Evolutionary conservation across 78 protist species (phyloP).

Genomic region (Dictyostelium discoideum): DNA sequence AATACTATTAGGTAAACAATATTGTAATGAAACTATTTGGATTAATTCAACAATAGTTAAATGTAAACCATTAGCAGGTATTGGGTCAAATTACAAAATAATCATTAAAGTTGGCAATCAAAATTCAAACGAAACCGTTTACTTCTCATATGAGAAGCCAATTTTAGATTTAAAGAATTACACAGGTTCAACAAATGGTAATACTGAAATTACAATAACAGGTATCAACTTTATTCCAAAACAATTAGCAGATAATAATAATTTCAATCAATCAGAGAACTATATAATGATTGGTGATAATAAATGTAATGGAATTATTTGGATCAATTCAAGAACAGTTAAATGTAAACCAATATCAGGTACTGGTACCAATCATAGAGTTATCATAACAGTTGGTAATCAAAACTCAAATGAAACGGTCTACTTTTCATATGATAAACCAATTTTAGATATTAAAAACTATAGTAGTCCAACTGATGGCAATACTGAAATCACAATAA

Average conservation of each 20-base stretch:
- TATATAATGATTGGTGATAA: not conserved
- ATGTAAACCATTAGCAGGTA: not conserved
- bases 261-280: not conserved
- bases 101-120: not conserved
- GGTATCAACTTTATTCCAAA: constrained; percentile 16
- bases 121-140: not conserved
- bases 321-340: not conserved
- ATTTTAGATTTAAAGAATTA: not conserved
- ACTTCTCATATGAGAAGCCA: not conserved
- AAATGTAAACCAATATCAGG: not conserved
- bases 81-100: not conserved
- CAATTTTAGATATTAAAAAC: not conserved
- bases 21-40: not conserved
- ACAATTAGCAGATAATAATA: not conserved
- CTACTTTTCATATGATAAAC: not conserved
- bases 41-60: not conserved
- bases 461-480: constrained; percentile 7
- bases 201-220: not conserved
- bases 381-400: not conserved
- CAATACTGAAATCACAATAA: not conserved
- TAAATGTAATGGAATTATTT: not conserved
- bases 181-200: constrained; percentile 25
- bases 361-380: not conserved
- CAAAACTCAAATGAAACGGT: not conserved
- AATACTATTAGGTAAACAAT: not conserved